Base-by-base conservation (phyloP, 768 basidiomycete species). In the Suillus clintonianus region DNA sequence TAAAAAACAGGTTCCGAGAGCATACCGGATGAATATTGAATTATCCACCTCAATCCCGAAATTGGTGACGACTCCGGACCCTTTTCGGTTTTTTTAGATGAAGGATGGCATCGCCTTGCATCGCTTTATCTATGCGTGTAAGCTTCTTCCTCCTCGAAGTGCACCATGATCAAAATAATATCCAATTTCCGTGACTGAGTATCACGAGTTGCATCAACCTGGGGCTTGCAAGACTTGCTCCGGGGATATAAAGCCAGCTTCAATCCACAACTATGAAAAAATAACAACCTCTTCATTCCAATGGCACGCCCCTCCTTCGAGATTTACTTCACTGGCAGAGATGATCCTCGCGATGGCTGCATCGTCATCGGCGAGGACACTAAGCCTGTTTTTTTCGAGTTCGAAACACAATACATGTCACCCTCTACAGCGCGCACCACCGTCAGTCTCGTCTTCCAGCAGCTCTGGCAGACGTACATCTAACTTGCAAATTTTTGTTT, bases 271-370 rank as follows among this genome's bases (percentile, higher is more conserved):
- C 24, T 15, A 13, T 48, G 50, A 41, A 32, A 43, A 55, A 58
- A 62, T 67, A 39, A 59, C 50, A 61, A 14, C 43, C 37, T 60
- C 37, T 60, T 41, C 64, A 60, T 62, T 59, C 43, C 67, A 60
- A 76, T 79, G 80, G 73, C 71, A 55, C 13, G 55, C 48, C 77
- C 79, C 63, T 78, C 82, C 64, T 88, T 81, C 74, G 77, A 83
- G 71, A 76, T 91, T 39, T 90, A 84, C 77, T 91, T 91, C 80
- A 88, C 88, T 54, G 87, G 89, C 61, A 79, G 79, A 71, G 86
- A 88, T 73, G 83, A 91, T 77, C 89, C 89, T 51, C 85, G 89
- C 61, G 70, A 83, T 62, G 82, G 80, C 63, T 89, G 86, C 71
- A 81, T 86, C 63, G 76, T 91, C 77, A 90, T 91, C 67, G 88